These are phyloP conservation scores for Hypoxylon rubiginosum DNA, from an alignment of 2,329 filamentous ascomycete genomes.

Conservation along the genomic window DNA sequence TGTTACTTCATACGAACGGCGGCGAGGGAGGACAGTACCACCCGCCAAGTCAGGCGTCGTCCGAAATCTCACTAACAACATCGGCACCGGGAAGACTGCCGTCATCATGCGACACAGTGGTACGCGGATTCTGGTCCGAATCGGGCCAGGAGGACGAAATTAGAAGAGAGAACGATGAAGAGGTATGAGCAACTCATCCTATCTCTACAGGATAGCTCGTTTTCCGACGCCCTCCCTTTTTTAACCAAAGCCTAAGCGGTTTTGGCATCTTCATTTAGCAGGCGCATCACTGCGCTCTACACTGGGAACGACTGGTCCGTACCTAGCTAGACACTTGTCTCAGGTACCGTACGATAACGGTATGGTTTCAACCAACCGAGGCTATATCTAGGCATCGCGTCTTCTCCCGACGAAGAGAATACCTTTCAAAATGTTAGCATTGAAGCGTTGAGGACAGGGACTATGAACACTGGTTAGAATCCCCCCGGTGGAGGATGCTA, in stretches of 20 bases:
- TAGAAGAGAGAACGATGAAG: constrained; percentile 4
- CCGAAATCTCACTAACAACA: constrained; percentile 45
- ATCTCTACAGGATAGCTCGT: background rate
- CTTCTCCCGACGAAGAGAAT: background rate
- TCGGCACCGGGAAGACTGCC: constrained; percentile 38
- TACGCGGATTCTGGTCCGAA: constrained; percentile 29
- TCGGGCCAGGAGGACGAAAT: background rate
- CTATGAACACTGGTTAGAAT: background rate
- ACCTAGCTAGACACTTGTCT: constrained; percentile 1
- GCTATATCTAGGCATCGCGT: background rate
- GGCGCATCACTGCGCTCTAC: background rate
- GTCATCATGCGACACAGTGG: constrained; percentile 41
- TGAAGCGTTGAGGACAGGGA: background rate
- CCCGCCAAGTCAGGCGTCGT: constrained; percentile 41
- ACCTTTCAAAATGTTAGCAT: background rate
- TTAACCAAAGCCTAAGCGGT: background rate
- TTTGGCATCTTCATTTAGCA: background rate
- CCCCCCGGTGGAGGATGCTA: background rate
- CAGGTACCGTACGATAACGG: background rate
- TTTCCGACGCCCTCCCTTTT: background rate
- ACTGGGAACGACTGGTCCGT: background rate
- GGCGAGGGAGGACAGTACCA: constrained; percentile 22
- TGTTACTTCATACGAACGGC: constrained; percentile 32
- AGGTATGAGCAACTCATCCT: too few species aligned
- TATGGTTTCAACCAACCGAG: background rate